Conservation (phyloP, 2,329 filamentous ascomycete species). For the Knoxdaviesia capensis region DNA sequence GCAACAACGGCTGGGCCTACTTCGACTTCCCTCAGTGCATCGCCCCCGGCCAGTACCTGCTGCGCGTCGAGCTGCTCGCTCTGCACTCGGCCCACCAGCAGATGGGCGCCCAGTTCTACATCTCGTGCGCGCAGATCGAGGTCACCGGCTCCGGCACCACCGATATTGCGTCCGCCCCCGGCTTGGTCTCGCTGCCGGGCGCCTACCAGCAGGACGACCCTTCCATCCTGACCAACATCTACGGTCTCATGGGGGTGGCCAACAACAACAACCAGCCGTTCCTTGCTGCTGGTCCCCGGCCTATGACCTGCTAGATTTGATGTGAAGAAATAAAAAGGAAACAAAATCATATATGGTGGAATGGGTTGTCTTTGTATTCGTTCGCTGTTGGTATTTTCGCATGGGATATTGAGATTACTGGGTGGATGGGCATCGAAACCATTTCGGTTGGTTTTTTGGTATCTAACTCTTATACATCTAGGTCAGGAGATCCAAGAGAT, state of each 20-base stretch:
- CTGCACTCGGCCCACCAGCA: constrained; percentile 22
- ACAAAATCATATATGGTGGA: no score
- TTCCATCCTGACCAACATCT: constrained; percentile 25
- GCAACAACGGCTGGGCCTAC: constrained; percentile 22
- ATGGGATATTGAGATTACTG: no score
- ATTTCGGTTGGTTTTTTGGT: no score
- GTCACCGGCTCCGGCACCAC: constrained; percentile 29
- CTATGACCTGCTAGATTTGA: background rate
- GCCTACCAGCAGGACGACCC: constrained; percentile 22
- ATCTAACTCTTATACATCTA: no score
- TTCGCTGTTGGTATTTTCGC: no score
- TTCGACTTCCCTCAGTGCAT: constrained; percentile 29
- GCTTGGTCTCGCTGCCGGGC: constrained; percentile 20
- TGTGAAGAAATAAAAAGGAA: no score
- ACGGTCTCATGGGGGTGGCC: constrained; percentile 18
- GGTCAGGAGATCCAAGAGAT: no score
- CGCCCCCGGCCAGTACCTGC: constrained; percentile 30
- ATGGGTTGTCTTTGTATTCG: no score
- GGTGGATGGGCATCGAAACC: no score
- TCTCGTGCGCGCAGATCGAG: constrained; percentile 35
- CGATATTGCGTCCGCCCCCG: constrained; percentile 24
- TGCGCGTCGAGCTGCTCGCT: constrained; percentile 30
- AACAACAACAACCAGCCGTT: constrained; percentile 21
- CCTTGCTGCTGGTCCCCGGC: constrained; percentile 1
- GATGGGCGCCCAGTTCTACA: constrained; percentile 31